Evolutionary conservation across 164 flowering plant species (phyloP), one percentile per base, ranked within the genome.

Genomic region (Echeveria elegans): DNA sequence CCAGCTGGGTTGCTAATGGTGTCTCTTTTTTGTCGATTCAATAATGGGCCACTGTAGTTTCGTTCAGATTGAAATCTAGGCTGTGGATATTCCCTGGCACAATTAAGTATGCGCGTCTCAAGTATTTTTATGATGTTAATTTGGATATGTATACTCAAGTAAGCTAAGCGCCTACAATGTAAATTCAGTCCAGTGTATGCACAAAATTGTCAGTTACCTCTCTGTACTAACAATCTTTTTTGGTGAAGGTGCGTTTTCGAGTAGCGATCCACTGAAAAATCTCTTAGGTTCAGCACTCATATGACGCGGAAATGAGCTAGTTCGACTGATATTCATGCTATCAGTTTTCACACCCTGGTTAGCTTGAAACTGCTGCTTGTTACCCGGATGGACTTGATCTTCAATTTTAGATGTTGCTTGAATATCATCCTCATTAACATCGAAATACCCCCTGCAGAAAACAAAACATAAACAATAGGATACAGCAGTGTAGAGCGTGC

Each of bases 31-130:
- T 76, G 88, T 14, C 81, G 87, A 76, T 73, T 75, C 47, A 71
- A 74, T 68, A 90, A 76, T 45, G 93, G 80, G 68, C 96, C 97
- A 77, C 97, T 92, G 66, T 76, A 81, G 77, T 80, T 87, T 36
- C 92, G 83, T 28, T 88, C 94, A 28, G 75, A 23, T 38, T 73
- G 88, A 69, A 53, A 69, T 73, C 76, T 87, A 19, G 76, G 77
- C 59, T 79, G 88, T 53, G 72, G 53, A 76, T 59, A 29, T 40
- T 85, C 96, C 91, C 98, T 92, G 61, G 32, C 61, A 56, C 61
- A 3, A 56, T 28, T 23, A 53, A 23, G 24, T 24, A 53, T 8
- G 10, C 4, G n/a, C 2, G 19, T 26, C 5, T 71, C 69, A 80
- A 67, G 66, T 61, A 31, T 37, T 31, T 68, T 10, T 26, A 65